These are phyloP conservation scores for Nakazawaea ishiwadae DNA, from an alignment of 805 yeast species.

Conservation along the genomic window DNA sequence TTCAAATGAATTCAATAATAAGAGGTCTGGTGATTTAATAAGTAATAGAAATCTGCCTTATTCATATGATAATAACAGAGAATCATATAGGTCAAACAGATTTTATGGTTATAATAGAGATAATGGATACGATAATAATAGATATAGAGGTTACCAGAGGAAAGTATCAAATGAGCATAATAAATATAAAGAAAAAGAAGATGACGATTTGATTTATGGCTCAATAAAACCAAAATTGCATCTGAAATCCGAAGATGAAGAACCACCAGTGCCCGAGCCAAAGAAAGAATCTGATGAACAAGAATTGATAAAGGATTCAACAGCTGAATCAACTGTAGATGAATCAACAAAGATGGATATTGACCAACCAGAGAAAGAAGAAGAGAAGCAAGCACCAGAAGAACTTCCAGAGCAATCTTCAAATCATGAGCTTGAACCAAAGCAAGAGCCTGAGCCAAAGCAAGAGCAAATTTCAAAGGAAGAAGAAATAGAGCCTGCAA, in stretches of 20 bases:
- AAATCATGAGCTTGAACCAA: too few relatives aligned
- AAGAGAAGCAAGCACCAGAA: constrained; percentile 14
- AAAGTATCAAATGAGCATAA: neutral
- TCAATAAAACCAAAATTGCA: constrained; percentile 7
- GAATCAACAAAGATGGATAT: neutral
- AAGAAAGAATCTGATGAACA: too few relatives aligned
- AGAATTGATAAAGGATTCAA: too few relatives aligned
- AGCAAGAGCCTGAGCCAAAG: constrained; percentile 1
- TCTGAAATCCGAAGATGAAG: too few relatives aligned
- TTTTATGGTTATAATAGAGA: constrained; percentile 3
- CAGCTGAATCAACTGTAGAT: neutral
- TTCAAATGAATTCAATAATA: neutral
- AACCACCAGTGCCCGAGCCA: too few relatives aligned
- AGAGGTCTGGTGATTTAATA: constrained; percentile 7
- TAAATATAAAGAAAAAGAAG: neutral
- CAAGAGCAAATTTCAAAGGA: too few relatives aligned
- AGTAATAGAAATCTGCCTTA: neutral
- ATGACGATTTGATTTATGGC: constrained; percentile 13
- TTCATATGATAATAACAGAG: constrained; percentile 4
- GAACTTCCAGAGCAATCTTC: neutral
- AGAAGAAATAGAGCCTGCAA: neutral
- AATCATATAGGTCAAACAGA: constrained; percentile 1
- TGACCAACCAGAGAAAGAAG: neutral
- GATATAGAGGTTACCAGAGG: neutral
- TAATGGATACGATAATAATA: neutral